Conservation (phyloP, 495 filamentous ascomycete genomes). For the Cercophora newfieldiana region DNA sequence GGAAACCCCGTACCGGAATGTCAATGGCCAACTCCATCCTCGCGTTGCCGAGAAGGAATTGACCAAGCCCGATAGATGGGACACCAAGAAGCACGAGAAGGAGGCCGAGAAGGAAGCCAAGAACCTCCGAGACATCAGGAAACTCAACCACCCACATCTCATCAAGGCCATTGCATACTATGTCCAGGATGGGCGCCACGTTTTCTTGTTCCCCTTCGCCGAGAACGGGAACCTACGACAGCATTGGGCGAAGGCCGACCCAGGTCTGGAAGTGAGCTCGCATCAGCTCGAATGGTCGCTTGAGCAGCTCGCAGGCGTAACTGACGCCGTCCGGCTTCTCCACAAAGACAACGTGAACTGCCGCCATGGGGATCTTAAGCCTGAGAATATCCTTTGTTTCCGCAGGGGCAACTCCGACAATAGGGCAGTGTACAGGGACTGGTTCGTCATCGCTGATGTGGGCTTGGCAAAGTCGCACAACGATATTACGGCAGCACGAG, state of each 20-base stretch:
- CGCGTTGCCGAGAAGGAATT: not conserved
- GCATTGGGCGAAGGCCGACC: not conserved
- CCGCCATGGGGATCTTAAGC: too few species aligned
- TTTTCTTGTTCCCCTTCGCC: not conserved
- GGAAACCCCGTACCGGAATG: not conserved
- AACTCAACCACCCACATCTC: not conserved
- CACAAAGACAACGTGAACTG: too few species aligned
- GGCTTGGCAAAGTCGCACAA: too few species aligned
- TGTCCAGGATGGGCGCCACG: not conserved
- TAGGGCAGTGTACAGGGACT: too few species aligned
- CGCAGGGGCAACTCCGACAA: too few species aligned
- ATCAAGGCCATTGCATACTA: not conserved
- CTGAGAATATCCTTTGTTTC: too few species aligned
- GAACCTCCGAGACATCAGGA: not conserved
- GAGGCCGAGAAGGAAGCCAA: not conserved
- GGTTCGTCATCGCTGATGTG: too few species aligned
- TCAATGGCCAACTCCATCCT: not conserved
- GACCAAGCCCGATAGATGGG: not conserved
- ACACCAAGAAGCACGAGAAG: not conserved
- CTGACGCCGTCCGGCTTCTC: too few species aligned
- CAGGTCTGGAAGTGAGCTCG: not conserved
- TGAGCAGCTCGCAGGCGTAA: too few species aligned
- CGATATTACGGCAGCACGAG: too few species aligned
- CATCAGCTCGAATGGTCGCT: not conserved
- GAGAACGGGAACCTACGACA: not conserved